Base-by-base conservation (phyloP, 2,329 filamentous ascomycete species). In the Aspergillus japonicus region DNA sequence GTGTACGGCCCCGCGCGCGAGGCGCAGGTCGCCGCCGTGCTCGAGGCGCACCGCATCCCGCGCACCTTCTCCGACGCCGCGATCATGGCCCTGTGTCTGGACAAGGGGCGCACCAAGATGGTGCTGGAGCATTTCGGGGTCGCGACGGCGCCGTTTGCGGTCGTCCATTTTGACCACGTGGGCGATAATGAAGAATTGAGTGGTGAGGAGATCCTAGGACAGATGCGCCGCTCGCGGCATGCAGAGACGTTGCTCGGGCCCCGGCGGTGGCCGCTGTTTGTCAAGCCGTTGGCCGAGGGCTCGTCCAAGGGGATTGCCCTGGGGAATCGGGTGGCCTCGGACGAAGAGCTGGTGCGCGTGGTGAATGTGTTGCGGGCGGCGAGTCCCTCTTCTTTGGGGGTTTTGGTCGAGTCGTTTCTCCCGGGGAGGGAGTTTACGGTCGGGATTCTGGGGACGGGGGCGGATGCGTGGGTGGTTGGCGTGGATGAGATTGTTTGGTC, bases 21-120 rank as follows among this genome's bases (percentile, higher is more conserved):
- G 51, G 61, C 64, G 2, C 68, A 71, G 48, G 63, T 71, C 7
- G 67, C 67, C 3, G 67, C 63, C 16, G 54, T 71, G 4, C 54
- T 70, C 24, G 69, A 71, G 47, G 67, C 68, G 1, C 71, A 70
- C 62, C 51, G 57, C n/a, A 64, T 72, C 33, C 67, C 67, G 8
- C 68, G 58, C 52, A 68, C 64, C 7, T 69, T 66, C 44, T 62
- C 62, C 11, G 64, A 68, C 59, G 62, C 67, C 6, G 64, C 64
- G 12, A 68, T 62, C 12, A 60, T 69, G 54, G 62, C 64, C 8
- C 29, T 67, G 42, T 68, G 61, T 51, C 54, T 63, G 24, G 64
- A 68, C 48, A 68, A 71, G 47, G 62, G 57, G 14, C 63, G 59
- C 14, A 68, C 61, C 6, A 71, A 71, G 57, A 67, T 62, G 19